Evolutionary conservation across 106 monocot genomes (phyloP).

Genomic region (Platanthera guangdongensis): DNA sequence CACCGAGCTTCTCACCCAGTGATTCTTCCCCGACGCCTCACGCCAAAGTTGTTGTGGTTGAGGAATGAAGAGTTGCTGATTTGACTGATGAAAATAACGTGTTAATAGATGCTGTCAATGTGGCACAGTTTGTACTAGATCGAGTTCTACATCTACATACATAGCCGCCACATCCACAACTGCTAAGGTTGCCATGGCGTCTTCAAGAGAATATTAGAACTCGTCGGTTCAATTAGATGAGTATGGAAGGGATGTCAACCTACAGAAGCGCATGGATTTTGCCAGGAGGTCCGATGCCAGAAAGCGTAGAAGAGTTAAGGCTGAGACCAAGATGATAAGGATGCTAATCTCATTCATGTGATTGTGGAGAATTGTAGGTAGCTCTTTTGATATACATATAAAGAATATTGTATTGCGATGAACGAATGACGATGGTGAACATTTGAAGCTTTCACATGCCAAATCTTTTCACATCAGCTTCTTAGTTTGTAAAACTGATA

Average conservation of each 20-base stretch:
- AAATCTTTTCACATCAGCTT: too few species aligned
- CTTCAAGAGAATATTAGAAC: slow-evolving; percentile 46
- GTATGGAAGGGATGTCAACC: slow-evolving; percentile 80
- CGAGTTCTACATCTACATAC: slow-evolving; percentile 40
- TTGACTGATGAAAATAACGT: slow-evolving; percentile 41
- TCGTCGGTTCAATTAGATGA: slow-evolving; percentile 70
- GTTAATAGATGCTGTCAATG: slow-evolving; percentile 70
- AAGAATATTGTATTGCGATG: too few species aligned
- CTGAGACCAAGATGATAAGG: slow-evolving; percentile 68
- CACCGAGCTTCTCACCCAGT: too few species aligned
- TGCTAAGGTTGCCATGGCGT: slow-evolving; percentile 57
- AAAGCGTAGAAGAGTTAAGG: slow-evolving; percentile 37
- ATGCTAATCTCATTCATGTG: slow-evolving; percentile 67
- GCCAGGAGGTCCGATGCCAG: slow-evolving; percentile 51
- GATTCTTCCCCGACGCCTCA: too few species aligned
- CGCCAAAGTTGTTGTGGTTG: slow-evolving; percentile 25
- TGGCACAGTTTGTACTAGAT: slow-evolving; percentile 55
- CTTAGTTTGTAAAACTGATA: too few species aligned
- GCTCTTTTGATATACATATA: slow-evolving; percentile 53
- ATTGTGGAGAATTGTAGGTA: slow-evolving; percentile 89
- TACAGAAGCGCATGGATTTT: slow-evolving; percentile 58
- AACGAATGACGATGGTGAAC: too few species aligned
- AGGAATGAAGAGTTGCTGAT: slow-evolving; percentile 58
- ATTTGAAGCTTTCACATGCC: too few species aligned
- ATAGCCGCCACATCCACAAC: slow-evolving; percentile 57